phyloP scores from a whole-genome alignment of 805 yeast species.

The Schizosaccharomyces osmophilus region DNA sequence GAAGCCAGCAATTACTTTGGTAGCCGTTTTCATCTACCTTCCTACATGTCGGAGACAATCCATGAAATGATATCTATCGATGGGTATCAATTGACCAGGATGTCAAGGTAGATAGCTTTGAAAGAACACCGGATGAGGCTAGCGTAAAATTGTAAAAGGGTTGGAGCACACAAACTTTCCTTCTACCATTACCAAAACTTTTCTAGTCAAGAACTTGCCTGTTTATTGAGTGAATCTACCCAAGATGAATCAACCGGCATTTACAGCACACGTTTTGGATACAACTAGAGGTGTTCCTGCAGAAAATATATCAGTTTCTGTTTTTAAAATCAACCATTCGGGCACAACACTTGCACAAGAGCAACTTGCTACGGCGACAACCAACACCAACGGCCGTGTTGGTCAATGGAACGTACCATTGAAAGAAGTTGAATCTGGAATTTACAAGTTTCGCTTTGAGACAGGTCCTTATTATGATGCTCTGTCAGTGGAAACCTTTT shows the following conservation, averaged over 20 bases:
- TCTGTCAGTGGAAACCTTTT: constrained; percentile 37
- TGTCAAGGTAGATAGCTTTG: too few species aligned
- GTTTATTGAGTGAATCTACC: not conserved
- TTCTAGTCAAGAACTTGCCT: too few species aligned
- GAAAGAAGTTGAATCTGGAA: not conserved
- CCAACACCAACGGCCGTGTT: constrained; percentile 65
- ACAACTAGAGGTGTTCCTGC: constrained; percentile 74
- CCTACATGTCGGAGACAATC: too few species aligned
- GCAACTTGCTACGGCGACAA: constrained; percentile 36
- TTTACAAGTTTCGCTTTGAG: constrained; percentile 40
- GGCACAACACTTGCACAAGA: constrained; percentile 16
- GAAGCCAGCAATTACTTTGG: not conserved
- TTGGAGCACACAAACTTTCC: too few species aligned
- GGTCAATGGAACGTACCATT: constrained; percentile 26
- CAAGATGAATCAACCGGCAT: not conserved
- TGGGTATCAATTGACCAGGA: too few species aligned
- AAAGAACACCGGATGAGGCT: too few species aligned
- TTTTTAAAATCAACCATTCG: constrained; percentile 13
- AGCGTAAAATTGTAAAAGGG: too few species aligned
- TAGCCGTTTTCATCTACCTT: too few species aligned
- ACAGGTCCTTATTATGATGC: constrained; percentile 36
- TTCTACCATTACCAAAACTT: too few species aligned
- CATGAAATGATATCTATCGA: too few species aligned
- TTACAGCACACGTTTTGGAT: constrained; percentile 40
- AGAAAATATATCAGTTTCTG: constrained; percentile 38